Evolutionary conservation across 108 stramenopile species (phyloP).

Genomic region (Fistulifera pelliculosa): DNA sequence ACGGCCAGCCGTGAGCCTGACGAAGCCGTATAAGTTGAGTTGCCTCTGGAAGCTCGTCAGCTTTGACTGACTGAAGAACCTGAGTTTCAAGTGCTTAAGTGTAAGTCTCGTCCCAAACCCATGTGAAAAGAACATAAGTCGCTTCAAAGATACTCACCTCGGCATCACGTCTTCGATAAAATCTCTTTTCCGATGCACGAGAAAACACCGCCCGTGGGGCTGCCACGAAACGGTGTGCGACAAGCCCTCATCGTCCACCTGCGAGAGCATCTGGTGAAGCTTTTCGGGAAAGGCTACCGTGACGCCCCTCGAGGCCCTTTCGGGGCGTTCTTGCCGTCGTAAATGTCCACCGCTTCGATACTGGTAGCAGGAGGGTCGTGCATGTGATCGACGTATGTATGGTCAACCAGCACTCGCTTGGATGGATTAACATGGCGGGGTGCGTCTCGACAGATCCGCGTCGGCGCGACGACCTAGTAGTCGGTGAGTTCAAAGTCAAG

Average conservation of each 20-base stretch:
- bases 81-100: not conserved
- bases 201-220: constrained; percentile 81
- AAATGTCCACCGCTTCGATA: constrained; percentile 35
- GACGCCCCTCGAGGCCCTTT: constrained; percentile 7
- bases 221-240: constrained; percentile 78
- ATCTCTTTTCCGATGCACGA: constrained; percentile 76
- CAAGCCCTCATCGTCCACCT: constrained; percentile 40
- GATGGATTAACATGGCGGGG: not conserved
- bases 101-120: not conserved
- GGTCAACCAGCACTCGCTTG: constrained; percentile 27
- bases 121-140: not conserved
- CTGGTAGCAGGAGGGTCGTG: constrained; percentile 22
- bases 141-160: not conserved
- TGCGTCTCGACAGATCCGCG: too few species aligned
- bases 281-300: constrained; percentile 30
- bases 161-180: constrained; percentile 43
- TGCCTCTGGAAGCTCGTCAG: constrained; percentile 26
- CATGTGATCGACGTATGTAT: constrained; percentile 66
- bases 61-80: constrained; percentile 17
- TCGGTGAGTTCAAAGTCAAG: too few species aligned
- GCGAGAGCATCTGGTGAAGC: constrained; percentile 66
- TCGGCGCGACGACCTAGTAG: too few species aligned
- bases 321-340: constrained; percentile 27
- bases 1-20: constrained; percentile 27
- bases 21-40: constrained; percentile 44